phyloP scores from a whole-genome alignment of 805 yeast species.

The Yarrowia deformans region DNA sequence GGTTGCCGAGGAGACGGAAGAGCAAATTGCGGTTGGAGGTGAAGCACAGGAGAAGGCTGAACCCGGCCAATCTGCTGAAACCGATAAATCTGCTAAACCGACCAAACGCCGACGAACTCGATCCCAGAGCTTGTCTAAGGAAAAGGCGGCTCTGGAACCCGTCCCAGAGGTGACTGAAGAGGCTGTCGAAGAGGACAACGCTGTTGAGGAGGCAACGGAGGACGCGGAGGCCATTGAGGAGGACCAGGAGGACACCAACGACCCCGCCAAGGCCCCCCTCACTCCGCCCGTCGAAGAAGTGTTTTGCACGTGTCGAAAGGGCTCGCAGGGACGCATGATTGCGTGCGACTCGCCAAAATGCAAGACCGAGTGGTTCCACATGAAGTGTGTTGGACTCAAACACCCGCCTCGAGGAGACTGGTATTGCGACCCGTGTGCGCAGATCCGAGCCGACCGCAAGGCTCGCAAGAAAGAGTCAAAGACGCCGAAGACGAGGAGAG shows the following conservation, averaged over 20 bases:
- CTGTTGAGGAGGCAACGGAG: background rate
- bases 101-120: slow-evolving; percentile 1
- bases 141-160: background rate
- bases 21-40: too few species aligned
- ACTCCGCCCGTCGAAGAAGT: slow-evolving; percentile 28
- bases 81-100: too few species aligned
- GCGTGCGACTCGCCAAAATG: slow-evolving; percentile 87
- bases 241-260: background rate
- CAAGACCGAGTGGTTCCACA: slow-evolving; percentile 89
- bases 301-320: slow-evolving; percentile 59
- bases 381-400: slow-evolving; percentile 83
- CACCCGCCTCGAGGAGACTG: slow-evolving; percentile 82
- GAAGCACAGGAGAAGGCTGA: too few species aligned
- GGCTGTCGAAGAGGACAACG: background rate
- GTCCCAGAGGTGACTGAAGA: background rate
- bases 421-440: slow-evolving; percentile 69
- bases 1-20: too few species aligned
- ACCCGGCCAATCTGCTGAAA: too few species aligned
- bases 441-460: background rate
- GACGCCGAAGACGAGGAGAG: background rate
- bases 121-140: background rate
- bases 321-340: slow-evolving; percentile 77
- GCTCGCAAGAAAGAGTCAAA: background rate
- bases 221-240: background rate
- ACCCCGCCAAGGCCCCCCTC: background rate